Conservation (phyloP, 2,329 filamentous ascomycete species). For the Colletotrichum camelliae region DNA sequence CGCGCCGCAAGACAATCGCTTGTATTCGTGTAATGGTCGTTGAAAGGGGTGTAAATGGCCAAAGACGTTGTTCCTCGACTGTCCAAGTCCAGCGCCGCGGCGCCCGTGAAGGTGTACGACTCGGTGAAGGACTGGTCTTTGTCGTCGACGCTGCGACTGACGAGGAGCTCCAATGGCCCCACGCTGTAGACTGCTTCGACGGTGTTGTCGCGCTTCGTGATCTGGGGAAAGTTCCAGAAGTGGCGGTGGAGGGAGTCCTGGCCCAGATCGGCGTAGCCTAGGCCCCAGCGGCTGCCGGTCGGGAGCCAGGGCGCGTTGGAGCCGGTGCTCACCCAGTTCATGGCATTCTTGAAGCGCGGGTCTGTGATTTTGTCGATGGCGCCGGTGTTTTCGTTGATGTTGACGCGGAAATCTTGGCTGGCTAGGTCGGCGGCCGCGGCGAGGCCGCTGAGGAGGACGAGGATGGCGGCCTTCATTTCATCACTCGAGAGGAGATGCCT, state of each 20-base stretch:
- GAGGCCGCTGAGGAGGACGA: background rate
- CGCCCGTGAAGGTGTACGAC: conserved; percentile 3
- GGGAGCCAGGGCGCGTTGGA: conserved; percentile 14
- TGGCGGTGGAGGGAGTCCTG: background rate
- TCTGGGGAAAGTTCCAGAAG: conserved; percentile 3
- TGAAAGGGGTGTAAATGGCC: conserved; percentile 8
- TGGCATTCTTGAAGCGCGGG: background rate
- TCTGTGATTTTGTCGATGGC: background rate
- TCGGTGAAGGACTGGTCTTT: background rate
- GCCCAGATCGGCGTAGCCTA: conserved; percentile 10
- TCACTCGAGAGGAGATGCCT: background rate
- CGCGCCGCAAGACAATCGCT: background rate
- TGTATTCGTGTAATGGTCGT: conserved; percentile 19
- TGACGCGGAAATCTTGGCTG: conserved; percentile 2
- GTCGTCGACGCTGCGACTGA: background rate
- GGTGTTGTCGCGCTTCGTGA: background rate
- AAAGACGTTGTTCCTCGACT: background rate
- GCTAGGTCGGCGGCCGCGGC: background rate
- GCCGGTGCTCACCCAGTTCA: conserved; percentile 15
- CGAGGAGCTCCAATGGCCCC: background rate
- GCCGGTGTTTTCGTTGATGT: conserved; percentile 1
- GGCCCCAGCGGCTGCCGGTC: conserved; percentile 11
- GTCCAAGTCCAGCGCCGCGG: background rate
- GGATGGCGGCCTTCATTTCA: background rate
- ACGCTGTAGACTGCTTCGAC: background rate